phyloP scores from a whole-genome alignment of 2,329 filamentous ascomycete species.

The Coleophoma eucalyptorum region DNA sequence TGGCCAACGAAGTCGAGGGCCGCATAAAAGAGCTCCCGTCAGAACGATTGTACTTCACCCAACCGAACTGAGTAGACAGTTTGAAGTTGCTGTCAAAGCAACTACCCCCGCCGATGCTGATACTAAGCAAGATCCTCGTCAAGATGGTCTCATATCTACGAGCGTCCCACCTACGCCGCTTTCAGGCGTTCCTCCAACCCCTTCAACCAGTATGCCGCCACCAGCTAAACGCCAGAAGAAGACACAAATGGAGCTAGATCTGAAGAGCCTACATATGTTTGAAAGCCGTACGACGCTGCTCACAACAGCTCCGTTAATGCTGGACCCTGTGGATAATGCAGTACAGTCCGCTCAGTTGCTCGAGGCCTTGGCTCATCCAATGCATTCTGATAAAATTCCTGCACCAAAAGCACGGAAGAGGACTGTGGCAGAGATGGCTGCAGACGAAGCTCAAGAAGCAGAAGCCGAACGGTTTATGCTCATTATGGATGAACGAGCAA shows the following conservation, averaged over 20 bases:
- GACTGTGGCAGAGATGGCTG: conserved; percentile 90
- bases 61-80: conserved; percentile 70
- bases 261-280: conserved; percentile 66
- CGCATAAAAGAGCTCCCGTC: conserved; percentile 57
- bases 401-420: conserved; percentile 87
- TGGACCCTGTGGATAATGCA: conserved; percentile 69
- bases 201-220: conserved; percentile 50
- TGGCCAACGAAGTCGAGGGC: conserved; percentile 36
- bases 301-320: conserved; percentile 69
- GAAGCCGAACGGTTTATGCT: conserved; percentile 92
- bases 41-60: conserved; percentile 82
- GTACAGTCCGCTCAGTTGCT: conserved; percentile 70
- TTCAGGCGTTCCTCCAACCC: conserved; percentile 55
- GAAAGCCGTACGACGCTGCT: conserved; percentile 73
- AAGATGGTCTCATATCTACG: conserved; percentile 36
- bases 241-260: conserved; percentile 73
- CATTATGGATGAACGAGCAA: conserved; percentile 77
- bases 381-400: conserved; percentile 73
- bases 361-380: conserved; percentile 68
- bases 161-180: conserved; percentile 58
- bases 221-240: conserved; percentile 66
- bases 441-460: conserved; percentile 87
- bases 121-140: conserved; percentile 37
- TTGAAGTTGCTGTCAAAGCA: conserved; percentile 73
- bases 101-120: conserved; percentile 54